Conservation (phyloP, 495 filamentous ascomycete species). For the Tuber indicum region DNA sequence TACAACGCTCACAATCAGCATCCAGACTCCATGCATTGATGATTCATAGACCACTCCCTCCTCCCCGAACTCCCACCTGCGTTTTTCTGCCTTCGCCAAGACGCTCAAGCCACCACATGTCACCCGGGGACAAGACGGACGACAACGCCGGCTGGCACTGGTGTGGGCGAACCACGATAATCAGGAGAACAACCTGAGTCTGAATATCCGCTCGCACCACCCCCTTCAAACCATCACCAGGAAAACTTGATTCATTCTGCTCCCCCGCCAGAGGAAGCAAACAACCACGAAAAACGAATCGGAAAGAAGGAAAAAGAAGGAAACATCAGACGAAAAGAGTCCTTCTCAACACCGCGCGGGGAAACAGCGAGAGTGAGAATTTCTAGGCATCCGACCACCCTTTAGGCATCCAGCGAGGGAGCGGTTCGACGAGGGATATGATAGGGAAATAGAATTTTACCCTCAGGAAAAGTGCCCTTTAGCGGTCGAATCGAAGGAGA, state of each 20-base stretch:
- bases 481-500: background rate
- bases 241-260: background rate
- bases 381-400: background rate
- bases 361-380: background rate
- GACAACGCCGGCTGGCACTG: background rate
- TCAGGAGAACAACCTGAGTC: background rate
- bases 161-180: background rate
- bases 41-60: background rate
- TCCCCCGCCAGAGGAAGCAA: background rate
- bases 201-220: background rate
- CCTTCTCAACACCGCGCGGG: background rate
- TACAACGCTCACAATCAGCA: background rate
- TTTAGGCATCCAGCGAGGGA: background rate
- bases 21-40: background rate
- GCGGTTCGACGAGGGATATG: background rate
- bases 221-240: background rate
- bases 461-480: background rate
- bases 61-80: background rate
- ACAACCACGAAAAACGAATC: background rate
- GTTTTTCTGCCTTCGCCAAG: slow-evolving; percentile 5
- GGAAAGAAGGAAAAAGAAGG: background rate
- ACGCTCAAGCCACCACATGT: background rate
- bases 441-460: slow-evolving; percentile 4
- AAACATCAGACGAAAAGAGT: slow-evolving; percentile 5
- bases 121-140: background rate